Conservation (phyloP, 1,284 basidiomycete species). For the Boletellus sp. region DNA sequence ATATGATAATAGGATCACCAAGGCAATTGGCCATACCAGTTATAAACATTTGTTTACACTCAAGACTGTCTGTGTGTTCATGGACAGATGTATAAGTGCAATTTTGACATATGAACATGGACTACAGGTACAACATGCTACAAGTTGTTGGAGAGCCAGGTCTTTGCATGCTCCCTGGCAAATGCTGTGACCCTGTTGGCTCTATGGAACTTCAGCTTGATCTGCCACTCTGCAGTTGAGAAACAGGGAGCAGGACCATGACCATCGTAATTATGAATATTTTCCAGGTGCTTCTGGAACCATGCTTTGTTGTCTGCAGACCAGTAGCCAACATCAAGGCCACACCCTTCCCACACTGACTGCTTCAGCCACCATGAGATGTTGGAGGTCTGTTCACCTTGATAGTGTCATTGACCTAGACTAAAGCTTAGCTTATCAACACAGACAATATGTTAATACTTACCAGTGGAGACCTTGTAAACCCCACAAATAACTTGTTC, state of each 20-base stretch:
- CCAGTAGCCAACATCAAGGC: conserved; percentile 2
- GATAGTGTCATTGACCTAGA: neutral
- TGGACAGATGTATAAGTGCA: too few species aligned
- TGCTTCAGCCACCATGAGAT: conserved; percentile 13
- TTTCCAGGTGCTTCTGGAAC: neutral
- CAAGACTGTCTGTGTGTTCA: too few species aligned
- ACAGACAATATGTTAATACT: neutral
- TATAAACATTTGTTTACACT: too few species aligned
- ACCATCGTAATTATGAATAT: neutral
- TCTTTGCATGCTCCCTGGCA: too few species aligned
- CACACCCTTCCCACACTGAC: conserved; percentile 2
- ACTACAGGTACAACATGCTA: too few species aligned
- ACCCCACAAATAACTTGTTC: conserved; percentile 2
- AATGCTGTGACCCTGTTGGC: neutral
- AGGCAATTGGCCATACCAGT: too few species aligned
- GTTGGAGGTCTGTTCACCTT: conserved; percentile 1
- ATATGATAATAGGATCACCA: too few species aligned
- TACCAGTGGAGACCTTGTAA: conserved; percentile 2
- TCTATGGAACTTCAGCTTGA: neutral
- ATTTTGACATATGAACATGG: too few species aligned
- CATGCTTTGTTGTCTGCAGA: neutral
- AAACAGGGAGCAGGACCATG: neutral
- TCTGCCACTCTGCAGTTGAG: neutral
- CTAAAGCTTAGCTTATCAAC: neutral
- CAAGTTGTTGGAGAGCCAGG: too few species aligned